phyloP scores from a whole-genome alignment of 805 yeast species.

The Myxozyma kluyveri region DNA sequence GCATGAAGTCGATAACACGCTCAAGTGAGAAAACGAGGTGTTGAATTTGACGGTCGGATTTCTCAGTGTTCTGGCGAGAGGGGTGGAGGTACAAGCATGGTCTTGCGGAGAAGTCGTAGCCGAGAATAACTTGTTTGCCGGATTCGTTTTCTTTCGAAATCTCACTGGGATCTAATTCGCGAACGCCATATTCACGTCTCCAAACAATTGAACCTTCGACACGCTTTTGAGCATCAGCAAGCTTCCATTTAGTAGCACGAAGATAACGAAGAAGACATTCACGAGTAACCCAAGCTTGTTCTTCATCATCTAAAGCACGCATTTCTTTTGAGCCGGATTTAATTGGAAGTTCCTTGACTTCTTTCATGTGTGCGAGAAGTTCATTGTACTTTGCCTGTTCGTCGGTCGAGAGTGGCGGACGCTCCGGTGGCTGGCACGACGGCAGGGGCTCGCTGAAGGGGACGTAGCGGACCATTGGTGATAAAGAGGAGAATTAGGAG shows the following conservation, averaged over 20 bases:
- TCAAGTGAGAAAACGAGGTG: slow-evolving; percentile 91
- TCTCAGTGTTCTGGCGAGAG: slow-evolving; percentile 92
- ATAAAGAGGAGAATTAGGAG: background rate
- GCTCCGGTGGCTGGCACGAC: slow-evolving; percentile 51
- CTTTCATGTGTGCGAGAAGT: slow-evolving; percentile 63
- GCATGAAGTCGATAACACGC: slow-evolving; percentile 90
- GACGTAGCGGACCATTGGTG: slow-evolving; percentile 25
- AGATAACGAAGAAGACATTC: slow-evolving; percentile 89
- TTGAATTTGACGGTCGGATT: slow-evolving; percentile 89
- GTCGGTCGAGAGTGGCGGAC: slow-evolving; percentile 47
- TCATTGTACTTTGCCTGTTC: slow-evolving; percentile 59
- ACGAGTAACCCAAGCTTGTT: slow-evolving; percentile 88
- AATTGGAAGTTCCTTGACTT: slow-evolving; percentile 49
- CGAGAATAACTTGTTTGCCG: slow-evolving; percentile 89
- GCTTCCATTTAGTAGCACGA: slow-evolving; percentile 90
- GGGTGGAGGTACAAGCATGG: slow-evolving; percentile 92
- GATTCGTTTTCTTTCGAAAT: slow-evolving; percentile 61
- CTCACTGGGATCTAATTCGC: slow-evolving; percentile 40
- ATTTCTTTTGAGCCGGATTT: slow-evolving; percentile 41
- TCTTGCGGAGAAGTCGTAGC: slow-evolving; percentile 83
- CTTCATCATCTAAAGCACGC: slow-evolving; percentile 47
- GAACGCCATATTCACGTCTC: slow-evolving; percentile 90
- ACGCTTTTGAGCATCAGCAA: slow-evolving; percentile 66
- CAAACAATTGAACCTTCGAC: slow-evolving; percentile 77
- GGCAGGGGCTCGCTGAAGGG: slow-evolving; percentile 62